Conservation (phyloP, 352 stramenopile species). For the Lagenidium sp. region DNA sequence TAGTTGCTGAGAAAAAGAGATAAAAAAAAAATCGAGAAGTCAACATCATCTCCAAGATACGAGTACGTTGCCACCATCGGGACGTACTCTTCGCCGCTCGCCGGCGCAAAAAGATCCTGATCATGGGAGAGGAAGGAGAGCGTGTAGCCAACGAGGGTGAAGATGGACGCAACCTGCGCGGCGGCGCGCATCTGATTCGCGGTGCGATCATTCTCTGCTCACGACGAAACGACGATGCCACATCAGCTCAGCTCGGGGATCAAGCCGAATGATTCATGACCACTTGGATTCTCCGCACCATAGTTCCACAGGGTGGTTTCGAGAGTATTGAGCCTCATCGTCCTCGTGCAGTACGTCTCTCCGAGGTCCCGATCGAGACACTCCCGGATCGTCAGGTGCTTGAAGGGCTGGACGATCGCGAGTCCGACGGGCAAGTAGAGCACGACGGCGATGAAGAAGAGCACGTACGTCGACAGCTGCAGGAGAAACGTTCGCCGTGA, state of each 20-base stretch:
- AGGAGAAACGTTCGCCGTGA: neutral
- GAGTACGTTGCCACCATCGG: neutral
- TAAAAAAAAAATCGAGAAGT: no score
- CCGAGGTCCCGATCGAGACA: constrained; percentile 23
- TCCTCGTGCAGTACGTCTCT: constrained; percentile 22
- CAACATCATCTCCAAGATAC: no score
- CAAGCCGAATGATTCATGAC: no score
- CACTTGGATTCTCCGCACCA: no score
- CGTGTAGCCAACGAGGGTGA: constrained; percentile 49
- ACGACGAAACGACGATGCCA: no score
- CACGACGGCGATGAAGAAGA: constrained; percentile 13
- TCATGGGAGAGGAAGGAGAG: constrained; percentile 33
- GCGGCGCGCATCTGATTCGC: constrained; percentile 30
- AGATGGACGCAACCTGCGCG: constrained; percentile 32
- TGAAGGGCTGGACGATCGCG: constrained; percentile 7
- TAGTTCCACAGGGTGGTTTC: constrained; percentile 66
- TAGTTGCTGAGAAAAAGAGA: no score
- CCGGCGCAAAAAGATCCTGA: constrained; percentile 10
- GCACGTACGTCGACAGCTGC: neutral
- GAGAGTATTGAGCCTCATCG: constrained; percentile 38
- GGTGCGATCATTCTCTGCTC: constrained; percentile 8
- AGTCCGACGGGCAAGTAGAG: constrained; percentile 19
- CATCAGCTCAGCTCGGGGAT: no score
- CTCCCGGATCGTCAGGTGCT: constrained; percentile 8
- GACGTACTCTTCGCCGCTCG: constrained; percentile 2